These are phyloP conservation scores for Suillus decipiens DNA, from an alignment of 768 basidiomycete genomes.

Conservation along the genomic window DNA sequence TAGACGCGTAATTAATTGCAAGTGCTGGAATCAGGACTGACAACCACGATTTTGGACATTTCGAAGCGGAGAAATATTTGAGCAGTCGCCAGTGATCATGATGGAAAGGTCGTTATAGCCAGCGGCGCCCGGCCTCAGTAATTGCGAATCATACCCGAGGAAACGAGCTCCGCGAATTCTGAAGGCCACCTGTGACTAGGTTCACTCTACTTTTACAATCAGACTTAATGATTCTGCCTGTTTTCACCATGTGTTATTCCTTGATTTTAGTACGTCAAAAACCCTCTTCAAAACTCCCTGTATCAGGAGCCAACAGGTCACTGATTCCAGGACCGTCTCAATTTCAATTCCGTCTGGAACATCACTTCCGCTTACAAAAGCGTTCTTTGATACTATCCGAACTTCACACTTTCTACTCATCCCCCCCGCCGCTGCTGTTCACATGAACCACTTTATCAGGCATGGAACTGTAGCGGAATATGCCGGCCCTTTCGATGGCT, in stretches of 20 bases:
- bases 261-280: constrained; percentile 28
- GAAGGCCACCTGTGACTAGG: constrained; percentile 19
- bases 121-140: constrained; percentile 35
- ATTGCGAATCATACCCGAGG: constrained; percentile 25
- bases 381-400: constrained; percentile 7
- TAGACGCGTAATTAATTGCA: constrained; percentile 46
- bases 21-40: constrained; percentile 32
- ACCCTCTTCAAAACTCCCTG: constrained; percentile 27
- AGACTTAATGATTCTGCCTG: constrained; percentile 32
- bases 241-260: constrained; percentile 35
- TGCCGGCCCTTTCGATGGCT: constrained; percentile 27
- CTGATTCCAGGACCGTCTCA: constrained; percentile 21
- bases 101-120: constrained; percentile 35
- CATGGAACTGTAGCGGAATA: constrained; percentile 31
- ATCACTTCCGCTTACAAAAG: constrained; percentile 29
- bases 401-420: constrained; percentile 17
- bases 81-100: constrained; percentile 34
- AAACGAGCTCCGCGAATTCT: constrained; percentile 37
- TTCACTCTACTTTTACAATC: constrained; percentile 32
- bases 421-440: constrained; percentile 10
- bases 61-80: constrained; percentile 48
- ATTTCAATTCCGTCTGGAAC: constrained; percentile 29
- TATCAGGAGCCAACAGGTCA: constrained; percentile 19
- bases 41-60: constrained; percentile 45
- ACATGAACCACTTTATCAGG: constrained; percentile 33